These are phyloP conservation scores for Sugiyamaella grinbergsii DNA, from an alignment of 1,139 yeast species.

Conservation along the genomic window DNA sequence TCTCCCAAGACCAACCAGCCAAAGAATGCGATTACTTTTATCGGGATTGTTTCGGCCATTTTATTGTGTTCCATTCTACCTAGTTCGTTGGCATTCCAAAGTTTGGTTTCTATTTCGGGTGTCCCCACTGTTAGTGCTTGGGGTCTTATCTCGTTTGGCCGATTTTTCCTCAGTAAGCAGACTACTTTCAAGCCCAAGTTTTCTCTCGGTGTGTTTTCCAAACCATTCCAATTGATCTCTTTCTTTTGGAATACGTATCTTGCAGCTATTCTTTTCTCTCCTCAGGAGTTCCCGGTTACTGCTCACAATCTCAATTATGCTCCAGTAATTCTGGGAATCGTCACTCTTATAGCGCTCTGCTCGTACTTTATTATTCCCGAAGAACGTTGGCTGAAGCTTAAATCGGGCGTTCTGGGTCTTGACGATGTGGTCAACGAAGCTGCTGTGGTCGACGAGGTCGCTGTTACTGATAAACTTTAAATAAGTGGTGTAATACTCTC, in stretches of 20 bases:
- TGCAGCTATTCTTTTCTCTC: conserved; percentile 66
- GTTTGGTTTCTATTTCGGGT: conserved; percentile 36
- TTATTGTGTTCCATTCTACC: conserved; percentile 35
- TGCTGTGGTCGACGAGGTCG: too few species aligned
- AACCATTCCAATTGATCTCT: conserved; percentile 44
- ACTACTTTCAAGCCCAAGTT: conserved; percentile 29
- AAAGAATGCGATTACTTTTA: conserved; percentile 32
- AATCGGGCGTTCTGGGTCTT: conserved; percentile 13
- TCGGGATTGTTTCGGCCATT: conserved; percentile 33
- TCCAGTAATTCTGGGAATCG: conserved; percentile 62
- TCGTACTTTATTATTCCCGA: conserved; percentile 51
- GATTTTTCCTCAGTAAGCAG: conserved; percentile 32
- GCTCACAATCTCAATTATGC: conserved; percentile 70
- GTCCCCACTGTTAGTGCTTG: conserved; percentile 37
- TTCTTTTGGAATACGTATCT: conserved; percentile 63
- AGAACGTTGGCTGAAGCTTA: conserved; percentile 32
- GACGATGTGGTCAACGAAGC: neutral
- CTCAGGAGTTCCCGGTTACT: conserved; percentile 64
- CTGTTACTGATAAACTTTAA: too few species aligned
- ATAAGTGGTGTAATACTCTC: too few species aligned
- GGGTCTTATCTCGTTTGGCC: conserved; percentile 35
- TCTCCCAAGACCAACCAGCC: conserved; percentile 33
- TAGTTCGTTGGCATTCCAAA: conserved; percentile 35
- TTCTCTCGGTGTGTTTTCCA: conserved; percentile 32
- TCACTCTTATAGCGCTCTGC: conserved; percentile 53